These are phyloP conservation scores for Plasmodium vivax DNA, from an alignment of 169 alveolate genomes.

Conservation along the genomic window DNA sequence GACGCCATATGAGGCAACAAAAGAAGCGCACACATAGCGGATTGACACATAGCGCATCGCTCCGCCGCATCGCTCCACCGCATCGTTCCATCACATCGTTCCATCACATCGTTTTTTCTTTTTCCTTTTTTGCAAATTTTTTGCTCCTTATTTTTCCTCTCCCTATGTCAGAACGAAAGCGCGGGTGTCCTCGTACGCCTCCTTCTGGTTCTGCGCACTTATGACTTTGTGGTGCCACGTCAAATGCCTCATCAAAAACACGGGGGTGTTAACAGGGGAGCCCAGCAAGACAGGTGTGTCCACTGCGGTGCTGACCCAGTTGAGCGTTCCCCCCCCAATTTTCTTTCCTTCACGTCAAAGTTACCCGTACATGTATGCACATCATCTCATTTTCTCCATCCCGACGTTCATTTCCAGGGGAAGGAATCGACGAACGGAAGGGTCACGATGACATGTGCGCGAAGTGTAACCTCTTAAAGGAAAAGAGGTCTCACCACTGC, in stretches of 20 bases:
- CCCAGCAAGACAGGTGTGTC: background rate
- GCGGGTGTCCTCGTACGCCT: background rate
- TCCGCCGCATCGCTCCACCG: too few relatives aligned
- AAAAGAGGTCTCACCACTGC: constrained; percentile 89
- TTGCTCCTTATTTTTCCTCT: background rate
- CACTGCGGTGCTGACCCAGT: background rate
- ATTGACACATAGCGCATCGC: background rate
- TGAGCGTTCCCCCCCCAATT: background rate
- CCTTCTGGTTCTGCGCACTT: constrained; percentile 37
- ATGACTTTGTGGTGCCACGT: constrained; percentile 66
- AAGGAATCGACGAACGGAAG: background rate
- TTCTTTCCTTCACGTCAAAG: background rate
- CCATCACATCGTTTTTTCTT: background rate
- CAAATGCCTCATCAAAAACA: constrained; percentile 43
- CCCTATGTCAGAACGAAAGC: constrained; percentile 20
- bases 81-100: background rate
- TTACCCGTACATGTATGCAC: background rate
- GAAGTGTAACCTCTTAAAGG: constrained; percentile 36
- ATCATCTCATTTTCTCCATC: background rate
- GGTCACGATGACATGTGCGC: constrained; percentile 4
- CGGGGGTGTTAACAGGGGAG: constrained; percentile 26
- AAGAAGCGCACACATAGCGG: background rate
- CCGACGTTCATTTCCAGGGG: background rate
- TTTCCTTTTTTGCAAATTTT: background rate
- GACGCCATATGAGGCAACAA: background rate